These are phyloP conservation scores for Calonectria fujianensis DNA, from an alignment of 2,329 filamentous ascomycete genomes.

Conservation along the genomic window DNA sequence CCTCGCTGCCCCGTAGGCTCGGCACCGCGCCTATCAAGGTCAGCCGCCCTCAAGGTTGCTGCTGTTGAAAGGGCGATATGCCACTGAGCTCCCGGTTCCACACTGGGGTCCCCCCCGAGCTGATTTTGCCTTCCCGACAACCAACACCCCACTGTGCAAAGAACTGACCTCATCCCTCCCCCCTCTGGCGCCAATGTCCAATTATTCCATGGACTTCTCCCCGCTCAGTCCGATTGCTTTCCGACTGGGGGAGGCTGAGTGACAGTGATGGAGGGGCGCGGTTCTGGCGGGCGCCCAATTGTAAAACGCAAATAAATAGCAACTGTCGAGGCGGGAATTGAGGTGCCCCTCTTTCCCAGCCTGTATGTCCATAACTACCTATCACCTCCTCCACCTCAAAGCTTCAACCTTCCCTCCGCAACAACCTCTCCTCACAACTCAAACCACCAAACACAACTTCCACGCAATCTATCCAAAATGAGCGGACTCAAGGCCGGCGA, in stretches of 20 bases:
- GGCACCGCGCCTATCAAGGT: conserved; percentile 49
- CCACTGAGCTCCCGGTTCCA: conserved; percentile 47
- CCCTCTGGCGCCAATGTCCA: conserved; percentile 48
- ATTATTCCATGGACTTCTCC: conserved; percentile 49
- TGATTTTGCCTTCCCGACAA: conserved; percentile 46
- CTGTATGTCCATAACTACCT: conserved; percentile 32
- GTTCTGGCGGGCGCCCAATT: conserved; percentile 27
- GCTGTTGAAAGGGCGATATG: conserved; percentile 23
- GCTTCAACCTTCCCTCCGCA: conserved; percentile 19
- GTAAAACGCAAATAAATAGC: conserved; percentile 28
- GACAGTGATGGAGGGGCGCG: conserved; percentile 33
- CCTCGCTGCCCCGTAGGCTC: conserved; percentile 32
- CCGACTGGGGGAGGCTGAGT: conserved; percentile 44
- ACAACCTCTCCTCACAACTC: conserved; percentile 28
- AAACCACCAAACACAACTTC: background rate
- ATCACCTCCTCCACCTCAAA: conserved; percentile 21
- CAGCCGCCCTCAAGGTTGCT: conserved; percentile 34
- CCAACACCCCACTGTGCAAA: conserved; percentile 45
- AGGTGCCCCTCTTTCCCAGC: conserved; percentile 34
- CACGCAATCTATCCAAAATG: conserved; percentile 60
- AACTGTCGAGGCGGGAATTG: conserved; percentile 18
- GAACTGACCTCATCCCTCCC: conserved; percentile 52
- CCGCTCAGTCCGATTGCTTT: conserved; percentile 48
- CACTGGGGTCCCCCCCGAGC: conserved; percentile 43
- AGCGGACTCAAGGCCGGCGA: conserved; percentile 86